Percentiles rank a stretch among this genome's conserved stretches.
These are phyloP conservation scores for Sphaerostilbella broomeana DNA, from an alignment of 2,329 filamentous ascomycete species.

Conservation along the genomic window DNA sequence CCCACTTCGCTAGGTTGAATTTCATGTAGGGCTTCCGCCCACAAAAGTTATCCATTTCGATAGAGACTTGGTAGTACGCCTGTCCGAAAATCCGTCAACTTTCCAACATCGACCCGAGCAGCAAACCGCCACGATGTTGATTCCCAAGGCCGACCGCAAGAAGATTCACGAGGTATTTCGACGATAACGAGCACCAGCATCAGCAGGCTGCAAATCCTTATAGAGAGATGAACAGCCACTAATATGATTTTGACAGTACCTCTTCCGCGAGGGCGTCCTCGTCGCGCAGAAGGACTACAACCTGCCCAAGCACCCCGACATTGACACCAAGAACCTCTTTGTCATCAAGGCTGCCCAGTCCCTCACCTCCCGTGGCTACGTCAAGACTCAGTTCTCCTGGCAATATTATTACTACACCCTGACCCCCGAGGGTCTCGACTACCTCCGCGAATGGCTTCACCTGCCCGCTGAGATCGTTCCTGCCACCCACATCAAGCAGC, in stretches of 20 bases:
- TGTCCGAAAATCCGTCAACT: constrained; percentile 34
- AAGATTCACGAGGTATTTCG: constrained; percentile 80
- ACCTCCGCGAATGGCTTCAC: constrained; percentile 99
- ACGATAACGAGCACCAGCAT: constrained; percentile 7
- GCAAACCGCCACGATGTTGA: constrained; percentile 73
- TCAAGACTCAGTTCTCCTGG: constrained; percentile 99
- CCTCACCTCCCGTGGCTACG: constrained; percentile 92
- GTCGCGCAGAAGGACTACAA: constrained; percentile 99
- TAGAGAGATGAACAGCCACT: too few relatives aligned
- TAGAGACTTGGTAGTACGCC: constrained; percentile 26
- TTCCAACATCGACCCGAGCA: constrained; percentile 45
- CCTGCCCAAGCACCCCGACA: constrained; percentile 93
- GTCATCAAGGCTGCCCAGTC: constrained; percentile 99
- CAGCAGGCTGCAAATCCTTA: constrained; percentile 5
- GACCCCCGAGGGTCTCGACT: constrained; percentile 98
- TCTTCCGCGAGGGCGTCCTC: constrained; percentile 90
- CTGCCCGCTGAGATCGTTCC: constrained; percentile 98
- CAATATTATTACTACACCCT: constrained; percentile 99
- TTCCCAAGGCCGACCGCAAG: constrained; percentile 99
- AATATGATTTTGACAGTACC: constrained; percentile 56
- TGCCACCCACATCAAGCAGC: constrained; percentile 99
- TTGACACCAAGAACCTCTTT: constrained; percentile 99
- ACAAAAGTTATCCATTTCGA: constrained; percentile 42
- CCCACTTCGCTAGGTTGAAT: constrained; percentile 31
- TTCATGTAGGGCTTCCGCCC: constrained; percentile 37